Conservation (phyloP, 2,329 filamentous ascomycete species). For the Harringtonia aguacate region DNA sequence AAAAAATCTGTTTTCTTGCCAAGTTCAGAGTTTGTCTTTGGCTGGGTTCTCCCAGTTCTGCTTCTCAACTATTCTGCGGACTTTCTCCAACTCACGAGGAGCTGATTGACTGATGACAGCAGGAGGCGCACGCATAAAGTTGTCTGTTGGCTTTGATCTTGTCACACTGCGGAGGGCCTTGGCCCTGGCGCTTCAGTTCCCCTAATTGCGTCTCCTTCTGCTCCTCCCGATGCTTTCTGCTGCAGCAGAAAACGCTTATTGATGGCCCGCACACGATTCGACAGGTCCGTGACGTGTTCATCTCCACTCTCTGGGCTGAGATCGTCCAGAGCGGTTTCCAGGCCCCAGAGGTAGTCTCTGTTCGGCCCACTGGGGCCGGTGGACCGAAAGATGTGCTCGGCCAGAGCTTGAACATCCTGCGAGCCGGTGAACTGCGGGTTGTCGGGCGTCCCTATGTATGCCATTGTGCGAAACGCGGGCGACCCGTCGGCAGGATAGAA, state of each 20-base stretch:
- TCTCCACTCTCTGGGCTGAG: slow-evolving; percentile 71
- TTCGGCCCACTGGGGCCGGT: slow-evolving; percentile 81
- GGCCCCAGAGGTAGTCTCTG: slow-evolving; percentile 73
- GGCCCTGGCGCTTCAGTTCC: slow-evolving; percentile 3
- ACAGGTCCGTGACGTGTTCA: slow-evolving; percentile 75
- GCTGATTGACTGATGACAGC: slow-evolving; percentile 14
- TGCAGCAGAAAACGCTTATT: slow-evolving; percentile 10
- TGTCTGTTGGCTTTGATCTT: slow-evolving; percentile 3
- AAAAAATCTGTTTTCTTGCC: slow-evolving; percentile 38
- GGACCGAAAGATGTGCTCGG: slow-evolving; percentile 68
- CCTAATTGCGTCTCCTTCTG: background rate
- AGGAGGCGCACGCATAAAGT: slow-evolving; percentile 14
- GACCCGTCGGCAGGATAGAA: slow-evolving; percentile 54
- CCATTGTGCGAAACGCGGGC: slow-evolving; percentile 45
- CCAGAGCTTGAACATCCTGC: slow-evolving; percentile 67
- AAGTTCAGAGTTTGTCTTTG: too few species aligned
- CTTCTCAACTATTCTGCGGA: slow-evolving; percentile 40
- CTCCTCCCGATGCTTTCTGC: background rate
- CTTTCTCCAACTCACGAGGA: slow-evolving; percentile 29
- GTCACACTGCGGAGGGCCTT: background rate
- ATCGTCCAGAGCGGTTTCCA: slow-evolving; percentile 64
- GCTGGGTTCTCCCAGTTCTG: too few species aligned
- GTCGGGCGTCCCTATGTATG: slow-evolving; percentile 88
- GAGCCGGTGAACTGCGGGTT: slow-evolving; percentile 88
- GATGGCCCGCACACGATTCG: slow-evolving; percentile 57